Evolutionary conservation across 2,329 filamentous ascomycete genomes (phyloP), one percentile per base, ranked within the genome.

Genomic region (Ophiosphaerella herpotricha): DNA sequence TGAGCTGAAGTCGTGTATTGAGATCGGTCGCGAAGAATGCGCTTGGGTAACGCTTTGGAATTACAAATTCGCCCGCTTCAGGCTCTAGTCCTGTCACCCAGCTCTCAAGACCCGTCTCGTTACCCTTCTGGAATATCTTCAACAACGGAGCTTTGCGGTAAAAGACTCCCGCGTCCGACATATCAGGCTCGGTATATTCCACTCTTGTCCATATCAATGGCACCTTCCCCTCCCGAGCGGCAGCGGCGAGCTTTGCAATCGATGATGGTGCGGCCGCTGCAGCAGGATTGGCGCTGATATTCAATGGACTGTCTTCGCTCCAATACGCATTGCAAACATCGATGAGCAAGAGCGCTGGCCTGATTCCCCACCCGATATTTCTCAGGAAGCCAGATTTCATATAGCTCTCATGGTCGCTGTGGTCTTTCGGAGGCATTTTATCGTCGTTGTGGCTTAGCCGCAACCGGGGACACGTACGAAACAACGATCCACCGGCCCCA

Each of bases 321-420:
- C 75, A 80, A 61, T 79, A 79, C 12, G 76, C 77, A 33, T 71
- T 75, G 63, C 77, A 80, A 35, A 79, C 75, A 56, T 80, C 77
- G 61, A 80, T 72, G 21, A 80, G 59, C 40, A 80, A 60, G 2
- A 80, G 68, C 18, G 73, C 77, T 4, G 77, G 76, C 5, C 63
- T 68, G 18, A 43, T 47, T 33, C 77, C 77, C 77, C 76, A 79
- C 52, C 75, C 76, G 60, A 79, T 75, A 31, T 68, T 73, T 34
- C 70, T 65, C 41, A 70, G 71, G 55, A 74, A 78, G 51, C 75
- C 76, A 33, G 74, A 70, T 39, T 46, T 48, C 16, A 60, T 55
- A 43, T 69, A 69, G 49, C 50, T 59, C 38, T 59, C 56, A 56
- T 61, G 57, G 44, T 59, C 48, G 39, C 46, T 48, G 39, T 60